A percentile compares a stretch with the other conserved stretches of the same genome.
phyloP scores from a whole-genome alignment of 306 rosid species.

The Rubus idaeus region DNA sequence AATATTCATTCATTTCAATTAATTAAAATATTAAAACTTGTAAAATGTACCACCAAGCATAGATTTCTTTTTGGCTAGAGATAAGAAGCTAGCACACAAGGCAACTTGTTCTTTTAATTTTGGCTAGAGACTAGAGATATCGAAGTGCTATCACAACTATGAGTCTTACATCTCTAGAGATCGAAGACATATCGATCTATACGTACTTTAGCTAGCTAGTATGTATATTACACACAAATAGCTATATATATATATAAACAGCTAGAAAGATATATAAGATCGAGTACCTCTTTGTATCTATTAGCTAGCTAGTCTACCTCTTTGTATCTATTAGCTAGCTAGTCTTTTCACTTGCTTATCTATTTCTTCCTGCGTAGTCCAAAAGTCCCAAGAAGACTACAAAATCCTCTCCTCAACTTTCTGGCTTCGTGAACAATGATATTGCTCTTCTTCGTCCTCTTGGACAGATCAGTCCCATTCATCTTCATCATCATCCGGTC shows the following conservation, averaged over 20 bases:
- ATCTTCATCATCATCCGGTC: not conserved
- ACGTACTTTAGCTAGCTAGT: not conserved
- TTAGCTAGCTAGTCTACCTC: not conserved
- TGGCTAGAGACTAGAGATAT: too few relatives aligned
- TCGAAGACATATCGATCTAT: not conserved
- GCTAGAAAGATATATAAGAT: not conserved
- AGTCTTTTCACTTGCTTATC: not conserved
- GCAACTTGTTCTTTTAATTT: too few relatives aligned
- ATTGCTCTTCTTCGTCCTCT: not conserved
- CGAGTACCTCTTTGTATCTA: not conserved
- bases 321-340: not conserved
- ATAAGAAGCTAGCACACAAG: too few relatives aligned
- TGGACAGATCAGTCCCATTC: not conserved
- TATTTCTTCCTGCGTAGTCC: not conserved
- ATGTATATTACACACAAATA: not conserved
- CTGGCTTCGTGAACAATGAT: not conserved
- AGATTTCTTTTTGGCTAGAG: too few relatives aligned
- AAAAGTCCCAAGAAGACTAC: not conserved
- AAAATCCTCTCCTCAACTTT: slow-evolving; percentile 6
- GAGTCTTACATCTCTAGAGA: not conserved
- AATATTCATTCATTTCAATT: too few relatives aligned
- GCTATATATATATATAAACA: not conserved
- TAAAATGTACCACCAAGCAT: too few relatives aligned
- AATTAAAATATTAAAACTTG: too few relatives aligned
- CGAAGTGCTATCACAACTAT: not conserved